Evolutionary conservation across 176 grass and related monocot genomes (phyloP), one percentile per base, ranked within the genome.

Genomic region (Miscanthus lutarioriparius): DNA sequence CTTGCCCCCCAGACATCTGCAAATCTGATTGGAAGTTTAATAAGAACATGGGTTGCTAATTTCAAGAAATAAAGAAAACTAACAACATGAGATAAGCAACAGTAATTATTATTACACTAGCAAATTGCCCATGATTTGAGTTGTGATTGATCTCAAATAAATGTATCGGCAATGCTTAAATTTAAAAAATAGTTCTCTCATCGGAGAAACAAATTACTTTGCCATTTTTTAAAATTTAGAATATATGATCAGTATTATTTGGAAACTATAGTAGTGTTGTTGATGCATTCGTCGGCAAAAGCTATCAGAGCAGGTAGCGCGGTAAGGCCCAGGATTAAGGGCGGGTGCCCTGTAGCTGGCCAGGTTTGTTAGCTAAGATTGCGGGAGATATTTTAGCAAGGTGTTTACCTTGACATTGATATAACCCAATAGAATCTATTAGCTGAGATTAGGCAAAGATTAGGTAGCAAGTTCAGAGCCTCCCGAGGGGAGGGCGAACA

Each of bases 1-100:
- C 16, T 67, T 92, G 62, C 84, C 76, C 49, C 92, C 88, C 62
- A 97, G 79, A 65, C 92, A 81, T 81, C 82, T 89, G 64, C 88
- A 83, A 85, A 97, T 65, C 95, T 97, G 80, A 49, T 75, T 81
- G 44, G 64, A 72, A 87, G 28, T 92, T 61, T 67, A 67, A 66
- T 66, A 30, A 67, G 7, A 67, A 78, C 59, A 33, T 64, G 15
- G 49, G 61, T 65, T 83, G 7, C 66, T 49, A 36, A 61, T 26
- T 47, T 36, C 32, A 63, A 76, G 28, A 83, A 80, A 80, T 83
- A 10, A 78, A 48, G 30, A 90, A 48, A 77, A 87, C 36, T 39
- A 90, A 85, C 53, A 90, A 85, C 43, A 72, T 67, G 75, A 70
- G 22, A 86, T 40, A 83, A 68, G 38, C 26, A 83, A 15, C 72